A percentile compares a stretch with the other conserved stretches of the same genome.
Evolutionary conservation across 495 filamentous ascomycete species (phyloP).

Genomic region (Lasiosphaeria miniovina): DNA sequence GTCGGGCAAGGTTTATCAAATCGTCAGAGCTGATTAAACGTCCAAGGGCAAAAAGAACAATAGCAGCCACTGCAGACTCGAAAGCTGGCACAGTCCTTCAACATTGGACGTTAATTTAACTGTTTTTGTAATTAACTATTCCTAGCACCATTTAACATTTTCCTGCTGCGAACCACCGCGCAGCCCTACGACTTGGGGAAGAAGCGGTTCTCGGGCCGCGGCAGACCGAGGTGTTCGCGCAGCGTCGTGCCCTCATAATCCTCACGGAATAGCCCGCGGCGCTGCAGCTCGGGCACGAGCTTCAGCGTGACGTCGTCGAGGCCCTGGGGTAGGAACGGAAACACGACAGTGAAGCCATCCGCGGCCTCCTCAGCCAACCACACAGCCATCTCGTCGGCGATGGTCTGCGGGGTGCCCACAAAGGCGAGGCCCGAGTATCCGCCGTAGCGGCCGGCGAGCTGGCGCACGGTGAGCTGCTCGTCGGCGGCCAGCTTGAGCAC

Average conservation of each 20-base stretch:
- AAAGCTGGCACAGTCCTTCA: no score
- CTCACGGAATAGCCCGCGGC: slow-evolving; percentile 47
- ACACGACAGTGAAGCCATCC: slow-evolving; percentile 48
- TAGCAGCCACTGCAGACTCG: no score
- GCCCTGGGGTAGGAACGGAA: slow-evolving; percentile 51
- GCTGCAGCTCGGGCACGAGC: slow-evolving; percentile 51
- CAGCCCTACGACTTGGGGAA: slow-evolving; percentile 22
- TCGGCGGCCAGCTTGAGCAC: slow-evolving; percentile 42
- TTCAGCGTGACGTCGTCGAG: slow-evolving; percentile 48
- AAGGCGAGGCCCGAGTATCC: slow-evolving; percentile 52
- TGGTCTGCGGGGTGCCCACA: slow-evolving; percentile 46
- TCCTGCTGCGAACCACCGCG: no score
- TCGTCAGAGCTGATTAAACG: no score
- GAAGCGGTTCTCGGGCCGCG: slow-evolving; percentile 50
- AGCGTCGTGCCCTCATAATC: slow-evolving; percentile 43
- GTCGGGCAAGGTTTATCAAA: no score
- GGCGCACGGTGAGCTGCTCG: slow-evolving; percentile 47
- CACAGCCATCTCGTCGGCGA: slow-evolving; percentile 48
- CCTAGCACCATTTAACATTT: no score
- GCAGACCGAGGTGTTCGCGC: slow-evolving; percentile 51
- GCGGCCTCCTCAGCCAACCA: slow-evolving; percentile 47
- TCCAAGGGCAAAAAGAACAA: no score
- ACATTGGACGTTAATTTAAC: no score
- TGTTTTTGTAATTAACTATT: no score
- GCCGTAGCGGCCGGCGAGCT: slow-evolving; percentile 50